Percentiles rank a stretch among this genome's conserved stretches.
Conservation (phyloP, 1,284 basidiomycete species). For the Athelia psychrophila region DNA sequence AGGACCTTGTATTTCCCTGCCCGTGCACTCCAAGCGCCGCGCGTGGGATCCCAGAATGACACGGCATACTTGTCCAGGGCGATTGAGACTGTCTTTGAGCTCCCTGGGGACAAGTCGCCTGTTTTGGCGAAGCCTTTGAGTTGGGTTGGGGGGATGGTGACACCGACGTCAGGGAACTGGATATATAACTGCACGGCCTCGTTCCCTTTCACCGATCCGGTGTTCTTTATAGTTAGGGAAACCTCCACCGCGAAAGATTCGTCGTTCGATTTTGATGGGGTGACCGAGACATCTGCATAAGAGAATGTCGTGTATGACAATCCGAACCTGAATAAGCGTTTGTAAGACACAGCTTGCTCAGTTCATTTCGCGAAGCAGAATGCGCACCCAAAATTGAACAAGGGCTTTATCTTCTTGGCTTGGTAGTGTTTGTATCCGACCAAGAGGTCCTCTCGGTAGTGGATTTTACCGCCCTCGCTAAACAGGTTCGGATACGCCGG, state of each 20-base stretch:
- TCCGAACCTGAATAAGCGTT: constrained; percentile 44
- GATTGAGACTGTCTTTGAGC: constrained; percentile 36
- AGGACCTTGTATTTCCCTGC: constrained; percentile 1
- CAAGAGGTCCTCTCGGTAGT: constrained; percentile 64
- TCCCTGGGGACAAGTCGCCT: constrained; percentile 42
- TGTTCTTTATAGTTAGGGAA: constrained; percentile 52
- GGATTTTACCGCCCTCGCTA: constrained; percentile 63
- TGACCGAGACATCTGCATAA: constrained; percentile 42
- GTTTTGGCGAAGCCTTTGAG: constrained; percentile 62
- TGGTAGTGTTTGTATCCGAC: constrained; percentile 76
- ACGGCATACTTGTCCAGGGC: constrained; percentile 60
- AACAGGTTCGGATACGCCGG: constrained; percentile 59
- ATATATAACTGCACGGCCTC: constrained; percentile 72
- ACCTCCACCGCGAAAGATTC: constrained; percentile 35
- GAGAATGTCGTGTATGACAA: constrained; percentile 73
- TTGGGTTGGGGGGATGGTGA: constrained; percentile 54
- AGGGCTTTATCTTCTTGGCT: constrained; percentile 49
- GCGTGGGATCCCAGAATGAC: constrained; percentile 53
- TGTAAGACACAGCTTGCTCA: too few species aligned
- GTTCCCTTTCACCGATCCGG: constrained; percentile 52
- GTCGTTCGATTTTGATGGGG: constrained; percentile 24
- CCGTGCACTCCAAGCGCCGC: background rate
- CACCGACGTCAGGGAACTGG: constrained; percentile 48
- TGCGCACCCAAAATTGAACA: constrained; percentile 68
- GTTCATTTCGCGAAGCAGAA: constrained; percentile 3